A percentile compares a stretch with the other conserved stretches of the same genome.
These are phyloP conservation scores for Lentinula guzmanii DNA, from an alignment of 768 basidiomycete genomes.

Conservation along the genomic window DNA sequence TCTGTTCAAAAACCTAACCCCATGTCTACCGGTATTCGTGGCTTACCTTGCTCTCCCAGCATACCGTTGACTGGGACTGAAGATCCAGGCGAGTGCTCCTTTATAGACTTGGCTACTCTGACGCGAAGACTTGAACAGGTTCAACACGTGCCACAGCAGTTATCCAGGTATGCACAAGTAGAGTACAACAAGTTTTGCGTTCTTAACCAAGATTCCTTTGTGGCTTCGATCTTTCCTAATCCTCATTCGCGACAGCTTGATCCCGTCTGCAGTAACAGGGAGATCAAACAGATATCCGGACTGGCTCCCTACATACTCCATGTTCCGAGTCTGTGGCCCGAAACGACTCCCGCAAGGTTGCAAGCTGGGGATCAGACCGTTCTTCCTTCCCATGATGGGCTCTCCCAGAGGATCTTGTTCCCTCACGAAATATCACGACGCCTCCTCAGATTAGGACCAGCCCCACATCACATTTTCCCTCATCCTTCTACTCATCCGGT, in stretches of 20 bases:
- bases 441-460: neutral
- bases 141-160: neutral
- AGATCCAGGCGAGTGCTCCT: neutral
- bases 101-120: neutral
- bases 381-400: neutral
- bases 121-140: neutral
- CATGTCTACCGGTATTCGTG: neutral
- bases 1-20: neutral
- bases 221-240: neutral
- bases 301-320: neutral
- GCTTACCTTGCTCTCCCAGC: neutral
- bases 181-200: neutral
- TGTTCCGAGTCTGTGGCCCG: too few relatives aligned
- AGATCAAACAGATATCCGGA: neutral
- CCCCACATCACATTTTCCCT: neutral
- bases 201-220: neutral
- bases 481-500: neutral
- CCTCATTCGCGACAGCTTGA: neutral
- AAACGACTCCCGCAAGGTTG: neutral
- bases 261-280: neutral
- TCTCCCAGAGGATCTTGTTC: neutral
- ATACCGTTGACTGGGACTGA: neutral
- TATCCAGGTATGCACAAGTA: neutral
- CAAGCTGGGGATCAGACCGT: neutral
- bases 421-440: neutral